Evolutionary conservation across 495 filamentous ascomycete species (phyloP).

Genomic region (Annulohypoxylon maeteangense): DNA sequence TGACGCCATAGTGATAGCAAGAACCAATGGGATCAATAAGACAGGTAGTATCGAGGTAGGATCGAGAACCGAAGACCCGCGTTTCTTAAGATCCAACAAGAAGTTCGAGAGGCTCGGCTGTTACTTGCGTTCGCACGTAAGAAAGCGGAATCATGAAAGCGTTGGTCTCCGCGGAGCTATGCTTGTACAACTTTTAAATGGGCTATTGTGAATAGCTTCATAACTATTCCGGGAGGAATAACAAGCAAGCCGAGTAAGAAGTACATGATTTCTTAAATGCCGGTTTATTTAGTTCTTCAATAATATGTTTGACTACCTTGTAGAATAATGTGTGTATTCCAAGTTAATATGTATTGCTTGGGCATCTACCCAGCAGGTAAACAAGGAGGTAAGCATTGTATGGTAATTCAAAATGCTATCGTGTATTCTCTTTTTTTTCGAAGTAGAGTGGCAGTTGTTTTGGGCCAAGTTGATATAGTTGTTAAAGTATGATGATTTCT

Average conservation of each 20-base stretch:
- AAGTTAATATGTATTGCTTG: not conserved
- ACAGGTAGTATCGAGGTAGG: constrained; percentile 1
- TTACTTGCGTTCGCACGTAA: not conserved
- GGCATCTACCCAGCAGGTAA: too few relatives aligned
- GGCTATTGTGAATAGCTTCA: not conserved
- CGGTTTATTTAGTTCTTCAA: not conserved
- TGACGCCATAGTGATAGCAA: constrained; percentile 16
- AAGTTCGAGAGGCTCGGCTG: not conserved
- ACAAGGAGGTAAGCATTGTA: not conserved
- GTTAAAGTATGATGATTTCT: too few relatives aligned
- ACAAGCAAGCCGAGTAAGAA: not conserved
- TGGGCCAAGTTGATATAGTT: too few relatives aligned
- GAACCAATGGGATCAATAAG: constrained; percentile 6
- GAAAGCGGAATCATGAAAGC: not conserved
- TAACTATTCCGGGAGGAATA: not conserved
- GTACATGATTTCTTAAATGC: not conserved
- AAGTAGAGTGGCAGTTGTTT: too few relatives aligned
- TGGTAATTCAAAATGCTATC: not conserved
- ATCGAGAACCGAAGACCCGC: constrained; percentile 18
- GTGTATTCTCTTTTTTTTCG: not conserved
- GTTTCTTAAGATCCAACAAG: not conserved
- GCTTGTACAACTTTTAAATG: not conserved
- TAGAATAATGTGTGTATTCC: not conserved
- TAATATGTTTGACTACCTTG: not conserved
- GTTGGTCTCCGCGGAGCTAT: not conserved